Percentiles rank a stretch among this genome's conserved stretches.
These are phyloP conservation scores for Leccinum fibrillosum DNA, from an alignment of 768 basidiomycete genomes.

Conservation along the genomic window DNA sequence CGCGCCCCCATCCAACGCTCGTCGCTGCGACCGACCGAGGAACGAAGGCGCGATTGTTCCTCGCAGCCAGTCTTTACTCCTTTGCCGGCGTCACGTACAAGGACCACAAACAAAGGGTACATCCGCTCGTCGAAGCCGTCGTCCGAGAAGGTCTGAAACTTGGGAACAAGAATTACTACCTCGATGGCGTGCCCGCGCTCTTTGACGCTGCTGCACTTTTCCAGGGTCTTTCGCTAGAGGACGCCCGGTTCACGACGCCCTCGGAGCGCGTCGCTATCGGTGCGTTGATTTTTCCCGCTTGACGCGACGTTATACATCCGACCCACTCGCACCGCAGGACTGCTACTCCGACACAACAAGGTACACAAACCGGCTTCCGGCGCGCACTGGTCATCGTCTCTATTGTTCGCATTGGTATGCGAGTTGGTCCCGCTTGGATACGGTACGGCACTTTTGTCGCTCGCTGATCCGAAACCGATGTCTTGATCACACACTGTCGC, in stretches of 20 bases:
- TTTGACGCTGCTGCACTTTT: slow-evolving; percentile 52
- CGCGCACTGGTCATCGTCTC: slow-evolving; percentile 65
- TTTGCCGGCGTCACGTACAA: slow-evolving; percentile 55
- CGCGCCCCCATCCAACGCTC: slow-evolving; percentile 35
- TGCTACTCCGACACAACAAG: slow-evolving; percentile 61
- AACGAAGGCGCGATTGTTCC: slow-evolving; percentile 60
- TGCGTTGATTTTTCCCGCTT: slow-evolving; percentile 26
- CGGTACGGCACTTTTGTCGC: slow-evolving; percentile 10
- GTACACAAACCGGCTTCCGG: slow-evolving; percentile 65
- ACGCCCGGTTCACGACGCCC: slow-evolving; percentile 34
- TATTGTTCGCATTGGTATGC: slow-evolving; percentile 73
- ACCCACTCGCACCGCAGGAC: slow-evolving; percentile 38
- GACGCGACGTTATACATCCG: not conserved
- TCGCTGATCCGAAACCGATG: not conserved
- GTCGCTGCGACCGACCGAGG: slow-evolving; percentile 34
- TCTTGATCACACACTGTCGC: not conserved
- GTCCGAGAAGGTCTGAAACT: slow-evolving; percentile 85
- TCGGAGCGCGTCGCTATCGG: slow-evolving; percentile 61
- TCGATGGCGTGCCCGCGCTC: slow-evolving; percentile 70
- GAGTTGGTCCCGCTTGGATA: slow-evolving; percentile 62
- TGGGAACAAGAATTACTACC: slow-evolving; percentile 70
- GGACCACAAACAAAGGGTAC: slow-evolving; percentile 61
- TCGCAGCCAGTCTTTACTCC: slow-evolving; percentile 76
- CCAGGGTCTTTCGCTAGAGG: slow-evolving; percentile 28
- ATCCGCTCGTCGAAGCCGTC: slow-evolving; percentile 61